Evolutionary conservation across 2,329 filamentous ascomycete genomes (phyloP), one percentile per base, ranked within the genome.

Genomic region (Fusarium kyushuense): DNA sequence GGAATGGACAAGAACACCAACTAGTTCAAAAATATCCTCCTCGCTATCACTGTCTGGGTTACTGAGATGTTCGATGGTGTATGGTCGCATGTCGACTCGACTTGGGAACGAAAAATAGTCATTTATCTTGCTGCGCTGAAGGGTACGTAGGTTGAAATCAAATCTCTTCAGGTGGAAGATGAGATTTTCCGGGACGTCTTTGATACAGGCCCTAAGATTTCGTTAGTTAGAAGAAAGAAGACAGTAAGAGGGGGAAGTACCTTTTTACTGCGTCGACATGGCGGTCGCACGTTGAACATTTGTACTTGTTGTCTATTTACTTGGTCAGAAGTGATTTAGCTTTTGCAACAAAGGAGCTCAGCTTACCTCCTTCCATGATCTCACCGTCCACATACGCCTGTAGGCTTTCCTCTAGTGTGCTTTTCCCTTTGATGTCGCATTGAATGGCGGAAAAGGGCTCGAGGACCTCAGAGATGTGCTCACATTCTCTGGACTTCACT

Each of bases 301-400:
- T 97, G 83, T 98, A 99, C 80, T 97, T 97, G 82, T 99, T 98
- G 74, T 97, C 94, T 90, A 70, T 16, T 46, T 13, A n/a, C 48
- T 14, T 12, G 19, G 58, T 74, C 32, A 73, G 60, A 19, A 38
- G 19, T 30, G n/a, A 29, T 14, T 21, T n/a, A n/a, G 17, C 30
- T 29, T 33, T 46, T 6, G 21, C 7, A 17, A 23, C 4, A 19
- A 19, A 36, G 13, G 11, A 12, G 41, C 33, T 77, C 23, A 33
- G 17, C 84, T 73, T 77, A 88, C 89, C 89, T 69, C 96, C 96
- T 83, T 97, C 93, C 91, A 99, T 94, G 35, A 96, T 89, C 79
- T 99, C 96, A 6, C 96, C 96, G 76, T 96, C 92, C 14, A 98
- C 94, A 76, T 97, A 98, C n/a, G 95, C 93, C 72, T 94, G 89